These are phyloP conservation scores for Aurantiochytrium sp. DNA, from an alignment of 108 stramenopile species.

Conservation along the genomic window DNA sequence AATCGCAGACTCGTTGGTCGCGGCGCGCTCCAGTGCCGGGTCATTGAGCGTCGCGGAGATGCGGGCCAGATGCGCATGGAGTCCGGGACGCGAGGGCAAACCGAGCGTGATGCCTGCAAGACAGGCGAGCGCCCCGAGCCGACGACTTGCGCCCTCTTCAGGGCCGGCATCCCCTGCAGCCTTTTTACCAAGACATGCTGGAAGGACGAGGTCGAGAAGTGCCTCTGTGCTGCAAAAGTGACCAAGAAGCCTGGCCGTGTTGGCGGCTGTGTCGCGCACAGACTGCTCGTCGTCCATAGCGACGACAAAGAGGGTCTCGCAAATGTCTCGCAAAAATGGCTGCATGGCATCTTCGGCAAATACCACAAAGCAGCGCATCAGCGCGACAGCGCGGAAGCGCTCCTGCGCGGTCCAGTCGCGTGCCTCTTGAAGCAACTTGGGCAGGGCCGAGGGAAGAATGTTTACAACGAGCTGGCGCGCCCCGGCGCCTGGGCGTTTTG, in stretches of 20 bases:
- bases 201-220: background rate
- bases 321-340: background rate
- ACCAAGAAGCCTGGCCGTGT: background rate
- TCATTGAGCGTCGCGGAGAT: background rate
- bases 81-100: background rate
- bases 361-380: background rate
- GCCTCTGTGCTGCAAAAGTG: background rate
- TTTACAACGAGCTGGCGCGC: background rate
- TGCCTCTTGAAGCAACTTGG: background rate
- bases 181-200: background rate
- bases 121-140: background rate
- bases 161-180: background rate
- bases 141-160: background rate
- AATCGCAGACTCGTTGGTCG: background rate
- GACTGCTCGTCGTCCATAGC: constrained; percentile 2
- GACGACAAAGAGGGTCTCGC: background rate
- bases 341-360: background rate
- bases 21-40: background rate
- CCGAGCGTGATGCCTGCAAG: background rate
- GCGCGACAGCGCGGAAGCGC: background rate
- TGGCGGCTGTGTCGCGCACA: background rate
- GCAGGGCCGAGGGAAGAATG: background rate
- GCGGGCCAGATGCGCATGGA: background rate
- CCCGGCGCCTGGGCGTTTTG: background rate
- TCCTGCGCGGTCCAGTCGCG: constrained; percentile 16